These are phyloP conservation scores for Candida pseudoviswanathii DNA, from an alignment of 1,139 yeast species.

Conservation along the genomic window DNA sequence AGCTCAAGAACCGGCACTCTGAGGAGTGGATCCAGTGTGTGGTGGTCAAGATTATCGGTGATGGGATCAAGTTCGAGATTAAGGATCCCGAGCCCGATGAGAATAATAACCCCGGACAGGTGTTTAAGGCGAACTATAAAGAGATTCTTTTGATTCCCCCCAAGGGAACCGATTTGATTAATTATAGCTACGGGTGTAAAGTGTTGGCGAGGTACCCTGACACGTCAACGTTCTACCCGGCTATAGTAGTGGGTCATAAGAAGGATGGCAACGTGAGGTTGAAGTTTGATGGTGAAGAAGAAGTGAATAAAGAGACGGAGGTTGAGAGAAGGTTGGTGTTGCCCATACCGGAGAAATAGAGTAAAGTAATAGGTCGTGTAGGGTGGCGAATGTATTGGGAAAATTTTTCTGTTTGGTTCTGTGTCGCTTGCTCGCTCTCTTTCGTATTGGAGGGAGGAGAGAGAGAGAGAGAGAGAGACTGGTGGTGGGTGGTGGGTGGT, in stretches of 20 bases:
- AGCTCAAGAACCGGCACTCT: constrained; percentile 62
- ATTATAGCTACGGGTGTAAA: constrained; percentile 73
- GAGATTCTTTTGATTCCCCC: constrained; percentile 80
- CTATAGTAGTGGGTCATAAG: constrained; percentile 80
- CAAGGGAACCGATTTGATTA: constrained; percentile 40
- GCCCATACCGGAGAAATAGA: constrained; percentile 59
- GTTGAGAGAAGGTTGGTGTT: constrained; percentile 83
- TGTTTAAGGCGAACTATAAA: constrained; percentile 78
- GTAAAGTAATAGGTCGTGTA: neutral
- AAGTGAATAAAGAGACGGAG: constrained; percentile 92
- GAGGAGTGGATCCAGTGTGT: constrained; percentile 99
- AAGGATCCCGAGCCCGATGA: constrained; percentile 98
- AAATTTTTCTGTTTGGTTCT: neutral
- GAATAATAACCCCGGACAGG: constrained; percentile 83
- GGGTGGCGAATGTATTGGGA: neutral
- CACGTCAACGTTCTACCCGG: constrained; percentile 95
- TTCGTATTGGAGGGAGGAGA: neutral
- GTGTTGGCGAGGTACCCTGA: constrained; percentile 97
- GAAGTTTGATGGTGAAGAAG: constrained; percentile 96
- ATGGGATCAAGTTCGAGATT: constrained; percentile 80
- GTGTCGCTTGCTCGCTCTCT: neutral
- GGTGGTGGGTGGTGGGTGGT: no score
- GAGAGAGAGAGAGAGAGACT: no score
- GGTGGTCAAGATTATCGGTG: constrained; percentile 74
- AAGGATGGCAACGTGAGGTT: constrained; percentile 78